Percentiles rank a stretch among this genome's conserved stretches.
Conservation (phyloP, 2,329 filamentous ascomycete species). For the Dactylellina haptotyla region DNA sequence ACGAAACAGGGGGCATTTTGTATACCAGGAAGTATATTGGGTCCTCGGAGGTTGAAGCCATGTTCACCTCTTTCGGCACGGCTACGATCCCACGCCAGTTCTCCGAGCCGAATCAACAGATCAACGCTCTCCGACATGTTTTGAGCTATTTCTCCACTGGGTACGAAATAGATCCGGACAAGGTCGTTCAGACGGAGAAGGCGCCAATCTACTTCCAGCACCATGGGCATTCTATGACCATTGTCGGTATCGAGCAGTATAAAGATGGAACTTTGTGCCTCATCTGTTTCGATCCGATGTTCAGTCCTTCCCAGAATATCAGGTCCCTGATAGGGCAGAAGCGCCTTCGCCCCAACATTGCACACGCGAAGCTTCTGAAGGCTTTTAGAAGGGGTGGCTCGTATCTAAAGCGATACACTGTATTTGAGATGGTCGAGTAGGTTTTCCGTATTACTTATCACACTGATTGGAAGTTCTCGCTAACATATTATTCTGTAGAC, state of each 20-base stretch:
- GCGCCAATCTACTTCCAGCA: conserved; percentile 93
- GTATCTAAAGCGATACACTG: conserved; percentile 75
- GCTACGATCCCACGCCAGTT: conserved; percentile 11
- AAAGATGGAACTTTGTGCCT: conserved; percentile 73
- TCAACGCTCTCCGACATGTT: conserved; percentile 67
- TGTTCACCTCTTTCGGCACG: conserved; percentile 13
- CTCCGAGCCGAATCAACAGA: conserved; percentile 11
- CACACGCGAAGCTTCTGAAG: conserved; percentile 70
- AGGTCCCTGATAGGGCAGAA: conserved; percentile 70
- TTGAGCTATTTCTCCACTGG: conserved; percentile 75
- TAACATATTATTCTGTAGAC: conserved; percentile 9
- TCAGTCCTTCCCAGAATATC: conserved; percentile 73
- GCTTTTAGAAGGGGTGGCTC: conserved; percentile 76
- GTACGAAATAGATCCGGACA: conserved; percentile 61
- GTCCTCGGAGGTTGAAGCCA: conserved; percentile 76
- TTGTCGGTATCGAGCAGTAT: conserved; percentile 81
- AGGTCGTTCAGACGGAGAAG: conserved; percentile 75
- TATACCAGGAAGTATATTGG: conserved; percentile 96
- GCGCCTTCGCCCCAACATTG: conserved; percentile 63
- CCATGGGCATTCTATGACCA: conserved; percentile 87
- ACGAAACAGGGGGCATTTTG: conserved; percentile 85
- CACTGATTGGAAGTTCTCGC: background rate
- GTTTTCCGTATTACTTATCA: conserved; percentile 58
- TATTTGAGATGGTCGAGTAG: conserved; percentile 83
- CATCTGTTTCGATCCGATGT: conserved; percentile 77